phyloP scores from a whole-genome alignment of 2,329 filamentous ascomycete genomes.

The Metarhizium album region DNA sequence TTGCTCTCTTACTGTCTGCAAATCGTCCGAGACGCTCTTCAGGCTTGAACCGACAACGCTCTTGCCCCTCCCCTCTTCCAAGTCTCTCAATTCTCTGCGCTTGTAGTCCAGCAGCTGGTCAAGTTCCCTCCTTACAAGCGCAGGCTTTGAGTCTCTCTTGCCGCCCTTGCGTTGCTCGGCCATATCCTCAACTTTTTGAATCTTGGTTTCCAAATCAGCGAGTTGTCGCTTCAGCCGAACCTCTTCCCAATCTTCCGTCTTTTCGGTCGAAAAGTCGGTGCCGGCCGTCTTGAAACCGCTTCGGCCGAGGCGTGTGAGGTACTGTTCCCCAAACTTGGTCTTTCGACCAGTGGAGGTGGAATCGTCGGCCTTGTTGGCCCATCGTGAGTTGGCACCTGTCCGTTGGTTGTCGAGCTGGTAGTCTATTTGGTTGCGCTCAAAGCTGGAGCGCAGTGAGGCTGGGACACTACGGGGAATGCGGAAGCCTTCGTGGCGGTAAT shows the following conservation, averaged over 20 bases:
- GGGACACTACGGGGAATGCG: slow-evolving; percentile 88
- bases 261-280: slow-evolving; percentile 79
- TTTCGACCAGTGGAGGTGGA: slow-evolving; percentile 79
- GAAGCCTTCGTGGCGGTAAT: slow-evolving; percentile 89
- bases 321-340: slow-evolving; percentile 94
- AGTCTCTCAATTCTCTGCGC: slow-evolving; percentile 62
- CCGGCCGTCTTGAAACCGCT: slow-evolving; percentile 71
- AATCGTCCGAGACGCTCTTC: slow-evolving; percentile 71
- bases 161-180: slow-evolving; percentile 53
- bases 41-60: slow-evolving; percentile 60
- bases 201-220: slow-evolving; percentile 77
- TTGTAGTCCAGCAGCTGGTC: slow-evolving; percentile 96
- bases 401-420: slow-evolving; percentile 78
- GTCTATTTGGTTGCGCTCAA: slow-evolving; percentile 93
- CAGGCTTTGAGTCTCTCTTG: slow-evolving; percentile 69
- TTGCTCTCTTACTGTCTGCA: slow-evolving; percentile 86
- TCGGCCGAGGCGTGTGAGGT: slow-evolving; percentile 81
- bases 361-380: slow-evolving; percentile 71
- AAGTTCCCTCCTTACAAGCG: slow-evolving; percentile 85
- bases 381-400: slow-evolving; percentile 55
- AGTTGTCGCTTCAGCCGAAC: slow-evolving; percentile 90
- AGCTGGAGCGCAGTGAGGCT: slow-evolving; percentile 78
- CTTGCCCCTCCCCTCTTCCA: slow-evolving; percentile 62
- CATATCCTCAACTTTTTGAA: slow-evolving; percentile 68
- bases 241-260: slow-evolving; percentile 95